Conservation (phyloP, 2,329 filamentous ascomycete genomes). For the Zasmidium citrigriseum region DNA sequence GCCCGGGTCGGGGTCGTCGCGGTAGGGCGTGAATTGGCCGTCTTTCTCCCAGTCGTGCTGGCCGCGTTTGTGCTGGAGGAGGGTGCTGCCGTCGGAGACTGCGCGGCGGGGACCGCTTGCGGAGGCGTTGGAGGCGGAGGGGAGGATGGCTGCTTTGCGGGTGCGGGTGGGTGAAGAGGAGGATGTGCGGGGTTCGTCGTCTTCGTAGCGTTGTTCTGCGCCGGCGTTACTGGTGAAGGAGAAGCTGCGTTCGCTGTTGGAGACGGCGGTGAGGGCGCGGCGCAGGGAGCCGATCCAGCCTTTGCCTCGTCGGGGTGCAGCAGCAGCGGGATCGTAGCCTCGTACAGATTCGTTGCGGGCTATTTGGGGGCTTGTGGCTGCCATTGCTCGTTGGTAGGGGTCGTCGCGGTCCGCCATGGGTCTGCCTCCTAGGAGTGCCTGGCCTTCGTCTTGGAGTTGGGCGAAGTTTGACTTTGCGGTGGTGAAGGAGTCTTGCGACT, state of each 20-base stretch:
- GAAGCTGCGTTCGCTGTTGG: conserved; percentile 32
- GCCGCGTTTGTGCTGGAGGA: conserved; percentile 43
- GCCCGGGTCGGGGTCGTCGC: conserved; percentile 33
- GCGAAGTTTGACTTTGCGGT: conserved; percentile 53
- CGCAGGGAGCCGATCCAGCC: conserved; percentile 37
- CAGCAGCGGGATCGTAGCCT: neutral
- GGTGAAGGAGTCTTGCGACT: conserved; percentile 48
- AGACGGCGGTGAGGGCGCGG: conserved; percentile 33
- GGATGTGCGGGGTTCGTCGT: conserved; percentile 21
- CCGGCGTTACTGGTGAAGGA: conserved; percentile 25
- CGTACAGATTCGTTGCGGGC: conserved; percentile 1
- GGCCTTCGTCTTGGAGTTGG: conserved; percentile 53
- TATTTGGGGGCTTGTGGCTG: conserved; percentile 19
- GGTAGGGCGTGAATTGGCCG: conserved; percentile 29
- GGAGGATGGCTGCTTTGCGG: conserved; percentile 3
- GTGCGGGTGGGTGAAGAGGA: conserved; percentile 27
- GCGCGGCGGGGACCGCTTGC: conserved; percentile 40
- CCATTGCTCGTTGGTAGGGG: conserved; percentile 33
- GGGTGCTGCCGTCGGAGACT: conserved; percentile 45
- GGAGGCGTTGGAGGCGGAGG: neutral
- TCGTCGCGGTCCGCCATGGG: conserved; percentile 37
- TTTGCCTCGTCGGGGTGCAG: conserved; percentile 16
- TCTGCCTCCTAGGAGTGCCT: conserved; percentile 51
- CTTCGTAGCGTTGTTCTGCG: conserved; percentile 10
- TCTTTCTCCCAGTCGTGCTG: conserved; percentile 40